phyloP scores from a whole-genome alignment of 1,139 yeast genomes.

The Kodamaea suecica region DNA sequence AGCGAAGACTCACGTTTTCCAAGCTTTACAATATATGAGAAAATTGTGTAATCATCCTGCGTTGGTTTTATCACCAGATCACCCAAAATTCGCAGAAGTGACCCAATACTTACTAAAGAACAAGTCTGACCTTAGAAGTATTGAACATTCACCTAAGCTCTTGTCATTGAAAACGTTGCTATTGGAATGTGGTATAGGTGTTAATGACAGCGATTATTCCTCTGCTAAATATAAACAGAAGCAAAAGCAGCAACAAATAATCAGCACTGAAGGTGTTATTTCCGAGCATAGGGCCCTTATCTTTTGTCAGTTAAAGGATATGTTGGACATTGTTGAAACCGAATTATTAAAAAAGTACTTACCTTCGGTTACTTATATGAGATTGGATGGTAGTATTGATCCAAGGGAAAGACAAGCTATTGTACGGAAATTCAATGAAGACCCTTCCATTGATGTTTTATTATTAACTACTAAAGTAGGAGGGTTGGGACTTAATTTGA shows the following conservation, averaged over 20 bases:
- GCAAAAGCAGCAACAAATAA: constrained; percentile 33
- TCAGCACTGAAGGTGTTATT: constrained; percentile 67
- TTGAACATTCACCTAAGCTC: constrained; percentile 88
- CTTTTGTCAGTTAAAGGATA: constrained; percentile 94
- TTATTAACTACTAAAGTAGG: constrained; percentile 96
- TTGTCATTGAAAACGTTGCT: constrained; percentile 77
- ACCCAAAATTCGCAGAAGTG: constrained; percentile 77
- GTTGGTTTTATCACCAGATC: constrained; percentile 77
- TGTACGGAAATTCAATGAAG: constrained; percentile 89
- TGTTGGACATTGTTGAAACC: constrained; percentile 94
- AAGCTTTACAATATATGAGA: constrained; percentile 95
- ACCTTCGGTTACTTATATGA: constrained; percentile 92
- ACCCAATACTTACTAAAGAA: constrained; percentile 55
- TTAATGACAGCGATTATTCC: constrained; percentile 44
- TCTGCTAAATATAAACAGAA: constrained; percentile 26
- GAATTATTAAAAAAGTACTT: constrained; percentile 78
- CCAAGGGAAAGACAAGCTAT: constrained; percentile 89
- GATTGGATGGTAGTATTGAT: constrained; percentile 93
- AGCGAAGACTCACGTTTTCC: constrained; percentile 90
- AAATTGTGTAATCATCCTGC: constrained; percentile 97
- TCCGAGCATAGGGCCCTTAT: constrained; percentile 94
- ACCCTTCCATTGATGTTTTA: constrained; percentile 93
- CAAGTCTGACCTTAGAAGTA: constrained; percentile 61
- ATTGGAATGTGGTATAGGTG: constrained; percentile 93
- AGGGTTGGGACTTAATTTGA: constrained; percentile 92